Conservation (phyloP, 192 early-diverging fungal genomes). For the Umbelopsis vinacea region DNA sequence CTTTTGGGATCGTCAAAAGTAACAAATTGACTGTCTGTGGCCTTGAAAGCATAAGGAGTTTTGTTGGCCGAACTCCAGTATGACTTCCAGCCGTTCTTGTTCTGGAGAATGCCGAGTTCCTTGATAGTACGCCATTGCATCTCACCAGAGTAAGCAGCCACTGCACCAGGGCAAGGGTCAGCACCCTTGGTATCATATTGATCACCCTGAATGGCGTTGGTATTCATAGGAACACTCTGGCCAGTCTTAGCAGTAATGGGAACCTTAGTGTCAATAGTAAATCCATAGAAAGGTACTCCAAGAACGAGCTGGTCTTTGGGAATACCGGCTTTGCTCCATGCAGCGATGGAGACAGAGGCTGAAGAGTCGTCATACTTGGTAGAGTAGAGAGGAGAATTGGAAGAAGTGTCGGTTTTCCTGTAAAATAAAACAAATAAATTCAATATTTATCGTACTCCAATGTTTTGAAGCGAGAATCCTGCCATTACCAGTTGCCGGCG, state of each 20-base stretch:
- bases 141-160: conserved; percentile 32
- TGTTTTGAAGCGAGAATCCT: not conserved
- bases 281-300: conserved; percentile 52
- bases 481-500: conserved; percentile 24
- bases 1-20: conserved; percentile 71
- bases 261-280: conserved; percentile 18
- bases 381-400: conserved; percentile 34
- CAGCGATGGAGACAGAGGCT: conserved; percentile 20
- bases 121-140: conserved; percentile 34
- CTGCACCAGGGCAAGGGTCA: conserved; percentile 37
- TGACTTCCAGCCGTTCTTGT: conserved; percentile 48
- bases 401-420: conserved; percentile 23
- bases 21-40: conserved; percentile 57
- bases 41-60: conserved; percentile 73
- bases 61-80: conserved; percentile 74
- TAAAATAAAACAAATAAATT: conserved; percentile 13
- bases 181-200: conserved; percentile 24
- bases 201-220: conserved; percentile 34
- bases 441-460: conserved; percentile 23
- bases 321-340: conserved; percentile 42
- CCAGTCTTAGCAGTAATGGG: not conserved
- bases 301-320: conserved; percentile 34
- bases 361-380: conserved; percentile 7
- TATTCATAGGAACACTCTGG: conserved; percentile 2
- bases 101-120: conserved; percentile 2